These are phyloP conservation scores for Trypanosoma scelopori DNA, from an alignment of 208 protist species.

Conservation along the genomic window DNA sequence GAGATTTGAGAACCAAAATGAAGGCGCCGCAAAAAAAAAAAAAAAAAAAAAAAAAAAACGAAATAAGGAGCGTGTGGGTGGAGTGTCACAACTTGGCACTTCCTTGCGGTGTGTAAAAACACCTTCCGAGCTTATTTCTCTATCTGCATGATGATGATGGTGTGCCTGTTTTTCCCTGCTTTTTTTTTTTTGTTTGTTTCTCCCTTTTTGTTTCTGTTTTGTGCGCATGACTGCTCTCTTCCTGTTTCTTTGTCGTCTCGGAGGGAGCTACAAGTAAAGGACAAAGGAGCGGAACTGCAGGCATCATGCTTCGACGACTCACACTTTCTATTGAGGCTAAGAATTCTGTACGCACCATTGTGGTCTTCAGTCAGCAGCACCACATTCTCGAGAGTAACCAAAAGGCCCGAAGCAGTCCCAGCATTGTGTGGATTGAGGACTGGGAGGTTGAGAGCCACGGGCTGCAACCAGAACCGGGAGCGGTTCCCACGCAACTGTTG, in stretches of 20 bases:
- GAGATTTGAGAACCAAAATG: too few relatives aligned
- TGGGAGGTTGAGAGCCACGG: slow-evolving; percentile 77
- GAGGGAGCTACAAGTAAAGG: slow-evolving; percentile 8
- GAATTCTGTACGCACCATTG: slow-evolving; percentile 44
- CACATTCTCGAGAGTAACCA: slow-evolving; percentile 87
- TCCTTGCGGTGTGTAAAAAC: background rate
- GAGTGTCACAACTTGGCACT: background rate
- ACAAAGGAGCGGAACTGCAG: background rate
- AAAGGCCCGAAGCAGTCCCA: slow-evolving; percentile 80
- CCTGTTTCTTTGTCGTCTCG: slow-evolving; percentile 21
- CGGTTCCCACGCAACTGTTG: slow-evolving; percentile 67
- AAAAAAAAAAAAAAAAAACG: slow-evolving; percentile 7
- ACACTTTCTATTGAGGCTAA: slow-evolving; percentile 16
- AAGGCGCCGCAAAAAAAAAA: slow-evolving; percentile 12
- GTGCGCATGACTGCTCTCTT: slow-evolving; percentile 6
- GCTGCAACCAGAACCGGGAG: slow-evolving; percentile 62
- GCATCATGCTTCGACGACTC: slow-evolving; percentile 54
- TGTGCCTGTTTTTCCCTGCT: slow-evolving; percentile 15
- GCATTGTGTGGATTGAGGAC: slow-evolving; percentile 89
- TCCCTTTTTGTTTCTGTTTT: slow-evolving; percentile 17
- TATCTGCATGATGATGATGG: slow-evolving; percentile 11
- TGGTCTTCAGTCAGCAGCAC: slow-evolving; percentile 87
- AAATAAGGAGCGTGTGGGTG: background rate
- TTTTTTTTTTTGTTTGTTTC: too few relatives aligned
- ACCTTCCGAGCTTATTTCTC: slow-evolving; percentile 17